A percentile compares a stretch with the other conserved stretches of the same genome.
These are phyloP conservation scores for Candolleomyces aberdarensis DNA, from an alignment of 768 basidiomycete genomes.

Conservation along the genomic window DNA sequence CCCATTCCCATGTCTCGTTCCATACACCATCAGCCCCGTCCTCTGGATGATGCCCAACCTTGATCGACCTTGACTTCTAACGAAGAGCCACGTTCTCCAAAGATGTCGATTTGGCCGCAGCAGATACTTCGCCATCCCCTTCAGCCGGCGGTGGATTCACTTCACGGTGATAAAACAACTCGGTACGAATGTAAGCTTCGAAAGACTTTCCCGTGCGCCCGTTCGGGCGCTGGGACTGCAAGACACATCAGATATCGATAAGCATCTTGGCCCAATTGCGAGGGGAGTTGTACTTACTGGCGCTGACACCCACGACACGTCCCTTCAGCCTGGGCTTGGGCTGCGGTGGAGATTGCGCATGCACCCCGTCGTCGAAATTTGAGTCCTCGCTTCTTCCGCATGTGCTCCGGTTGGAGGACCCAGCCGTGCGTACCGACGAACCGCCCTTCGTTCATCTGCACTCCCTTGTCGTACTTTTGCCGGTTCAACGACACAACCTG, in stretches of 20 bases:
- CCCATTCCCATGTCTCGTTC: slow-evolving; percentile 47
- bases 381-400: slow-evolving; percentile 3
- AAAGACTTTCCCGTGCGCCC: slow-evolving; percentile 35
- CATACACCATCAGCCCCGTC: slow-evolving; percentile 38
- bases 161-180: slow-evolving; percentile 37
- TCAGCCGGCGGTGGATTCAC: not conserved
- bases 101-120: not conserved
- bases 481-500: slow-evolving; percentile 60
- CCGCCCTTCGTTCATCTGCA: slow-evolving; percentile 63
- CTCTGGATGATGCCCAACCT: slow-evolving; percentile 28
- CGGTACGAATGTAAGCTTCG: slow-evolving; percentile 40
- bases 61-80: slow-evolving; percentile 41
- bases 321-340: slow-evolving; percentile 25
- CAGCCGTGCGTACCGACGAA: slow-evolving; percentile 56
- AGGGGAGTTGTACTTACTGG: slow-evolving; percentile 29
- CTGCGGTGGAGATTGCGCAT: not conserved
- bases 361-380: not conserved
- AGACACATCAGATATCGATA: not conserved
- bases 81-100: slow-evolving; percentile 25
- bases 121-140: slow-evolving; percentile 3
- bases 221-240: slow-evolving; percentile 47
- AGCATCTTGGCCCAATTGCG: not conserved
- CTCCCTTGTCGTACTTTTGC: slow-evolving; percentile 56
- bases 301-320: slow-evolving; percentile 43
- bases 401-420: slow-evolving; percentile 43